Evolutionary conservation across 768 basidiomycete species (phyloP).

Genomic region (Gloeophyllum trabeum): DNA sequence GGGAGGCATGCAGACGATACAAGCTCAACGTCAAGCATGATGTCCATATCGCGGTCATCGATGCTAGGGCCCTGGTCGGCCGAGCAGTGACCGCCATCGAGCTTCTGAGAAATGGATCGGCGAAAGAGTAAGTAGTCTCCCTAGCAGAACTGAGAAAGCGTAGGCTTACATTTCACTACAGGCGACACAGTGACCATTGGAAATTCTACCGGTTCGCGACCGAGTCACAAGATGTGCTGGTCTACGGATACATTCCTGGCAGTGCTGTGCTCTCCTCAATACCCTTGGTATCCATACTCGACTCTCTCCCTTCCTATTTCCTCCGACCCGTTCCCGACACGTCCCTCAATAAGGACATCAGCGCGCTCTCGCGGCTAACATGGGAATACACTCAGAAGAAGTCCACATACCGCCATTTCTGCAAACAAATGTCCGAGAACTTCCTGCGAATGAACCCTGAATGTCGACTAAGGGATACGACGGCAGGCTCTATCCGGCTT

Average conservation of each 20-base stretch:
- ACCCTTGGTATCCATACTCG: conserved; percentile 51
- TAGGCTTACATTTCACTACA: conserved; percentile 13
- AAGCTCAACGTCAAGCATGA: conserved; percentile 63
- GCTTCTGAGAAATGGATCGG: conserved; percentile 38
- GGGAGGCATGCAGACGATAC: conserved; percentile 74
- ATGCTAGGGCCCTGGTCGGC: conserved; percentile 45
- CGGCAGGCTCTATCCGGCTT: conserved; percentile 55
- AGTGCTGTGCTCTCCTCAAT: conserved; percentile 59
- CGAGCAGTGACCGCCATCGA: conserved; percentile 57
- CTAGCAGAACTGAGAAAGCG: too few relatives aligned
- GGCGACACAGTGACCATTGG: conserved; percentile 54
- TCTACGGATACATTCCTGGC: conserved; percentile 56
- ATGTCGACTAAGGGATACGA: conserved; percentile 51
- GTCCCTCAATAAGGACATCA: conserved; percentile 14
- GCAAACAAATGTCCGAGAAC: conserved; percentile 52
- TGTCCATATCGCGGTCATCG: conserved; percentile 70
- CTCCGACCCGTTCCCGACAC: conserved; percentile 21
- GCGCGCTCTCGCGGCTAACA: conserved; percentile 24
- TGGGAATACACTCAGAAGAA: conserved; percentile 54
- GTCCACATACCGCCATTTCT: conserved; percentile 57
- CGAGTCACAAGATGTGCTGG: conserved; percentile 68
- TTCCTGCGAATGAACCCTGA: conserved; percentile 48
- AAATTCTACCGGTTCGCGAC: conserved; percentile 68
- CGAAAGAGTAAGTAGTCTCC: conserved; percentile 38
- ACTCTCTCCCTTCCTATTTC: conserved; percentile 67